Evolutionary conservation across 108 stramenopile species (phyloP), one percentile per base, ranked within the genome.

Genomic region (Skeletonema potamos): DNA sequence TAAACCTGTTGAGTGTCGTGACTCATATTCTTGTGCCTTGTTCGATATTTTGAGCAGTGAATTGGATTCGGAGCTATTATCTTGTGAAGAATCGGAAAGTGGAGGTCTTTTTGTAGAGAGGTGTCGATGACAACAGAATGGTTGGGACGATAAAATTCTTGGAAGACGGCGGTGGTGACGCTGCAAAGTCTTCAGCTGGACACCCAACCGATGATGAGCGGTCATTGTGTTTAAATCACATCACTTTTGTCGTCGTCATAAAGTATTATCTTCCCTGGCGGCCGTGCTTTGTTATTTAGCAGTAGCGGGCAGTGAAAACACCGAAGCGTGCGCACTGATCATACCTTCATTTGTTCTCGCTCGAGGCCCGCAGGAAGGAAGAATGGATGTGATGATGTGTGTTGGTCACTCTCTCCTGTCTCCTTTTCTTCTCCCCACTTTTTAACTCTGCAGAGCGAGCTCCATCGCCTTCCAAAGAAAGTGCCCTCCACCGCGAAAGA

Each of bases 1-100:
- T 6, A 62, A 62, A 30, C 32, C 51, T 28, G 27, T 54, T 43
- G 60, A 10, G 13, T 62, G 61, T 13, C 36, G 39, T 37, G 61
- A 34, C 61, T 74, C 74, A 44, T 60, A 74, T 30, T n/a, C 66
- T 39, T 74, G 74, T 3, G 74, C 65, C 22, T 1, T 1, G 22
- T 51, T 51, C 8, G 48, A 51, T 51, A 6, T 51, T 24, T 51
- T 51, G 6, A 51, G 48, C 5, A 22, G 48, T 9, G 48, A n/a
- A 9, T 22, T 51, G 48, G 48, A n/a, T 17, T 51, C 48, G 15
- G 39, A n/a, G 15, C 10, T n/a, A 41, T 41, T 41, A 41, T 41
- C 39, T n/a, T 41, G 13, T 10, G 39, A 41, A 15, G 39, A n/a
- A n/a, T 37, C 2, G 39, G 39, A 32, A 32, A 6, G 30, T 32